Evolutionary conservation across 176 grass and related monocot genomes (phyloP).

Genomic region (Chloris gayana): DNA sequence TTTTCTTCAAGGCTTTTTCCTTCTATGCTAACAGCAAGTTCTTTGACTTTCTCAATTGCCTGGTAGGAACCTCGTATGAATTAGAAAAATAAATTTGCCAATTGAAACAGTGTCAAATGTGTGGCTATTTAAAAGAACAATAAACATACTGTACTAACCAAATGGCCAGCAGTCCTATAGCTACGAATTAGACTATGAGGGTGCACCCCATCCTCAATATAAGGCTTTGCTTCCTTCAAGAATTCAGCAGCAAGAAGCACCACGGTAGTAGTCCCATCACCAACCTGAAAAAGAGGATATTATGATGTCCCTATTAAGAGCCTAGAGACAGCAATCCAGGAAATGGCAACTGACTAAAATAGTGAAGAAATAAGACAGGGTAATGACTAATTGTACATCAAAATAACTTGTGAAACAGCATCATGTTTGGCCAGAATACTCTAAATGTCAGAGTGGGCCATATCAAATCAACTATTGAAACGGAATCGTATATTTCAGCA

Average conservation of each 20-base stretch:
- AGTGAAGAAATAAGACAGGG: not conserved
- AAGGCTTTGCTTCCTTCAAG: conserved; percentile 95
- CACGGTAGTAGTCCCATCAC: conserved; percentile 97
- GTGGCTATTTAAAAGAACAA: conserved; percentile 39
- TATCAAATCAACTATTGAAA: not conserved
- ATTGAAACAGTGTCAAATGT: conserved; percentile 43
- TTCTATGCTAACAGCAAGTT: conserved; percentile 90
- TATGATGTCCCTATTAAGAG: conserved; percentile 21
- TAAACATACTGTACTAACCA: conserved; percentile 50
- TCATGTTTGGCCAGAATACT: not conserved
- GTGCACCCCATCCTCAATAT: conserved; percentile 91
- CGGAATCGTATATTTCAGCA: not conserved
- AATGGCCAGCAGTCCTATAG: conserved; percentile 67
- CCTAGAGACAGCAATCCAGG: not conserved
- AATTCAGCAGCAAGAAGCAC: conserved; percentile 98
- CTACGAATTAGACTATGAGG: conserved; percentile 86
- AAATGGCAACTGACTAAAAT: not conserved
- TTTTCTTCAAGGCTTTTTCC: conserved; percentile 92
- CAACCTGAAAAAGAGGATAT: conserved; percentile 63
- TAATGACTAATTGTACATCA: not conserved
- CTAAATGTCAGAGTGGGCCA: not conserved
- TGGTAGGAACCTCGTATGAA: conserved; percentile 35
- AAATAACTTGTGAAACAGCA: not conserved
- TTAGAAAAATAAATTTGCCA: conserved; percentile 44
- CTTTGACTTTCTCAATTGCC: conserved; percentile 81